These are phyloP conservation scores for Monilinia laxa DNA, from an alignment of 2,329 filamentous ascomycete genomes.

Conservation along the genomic window DNA sequence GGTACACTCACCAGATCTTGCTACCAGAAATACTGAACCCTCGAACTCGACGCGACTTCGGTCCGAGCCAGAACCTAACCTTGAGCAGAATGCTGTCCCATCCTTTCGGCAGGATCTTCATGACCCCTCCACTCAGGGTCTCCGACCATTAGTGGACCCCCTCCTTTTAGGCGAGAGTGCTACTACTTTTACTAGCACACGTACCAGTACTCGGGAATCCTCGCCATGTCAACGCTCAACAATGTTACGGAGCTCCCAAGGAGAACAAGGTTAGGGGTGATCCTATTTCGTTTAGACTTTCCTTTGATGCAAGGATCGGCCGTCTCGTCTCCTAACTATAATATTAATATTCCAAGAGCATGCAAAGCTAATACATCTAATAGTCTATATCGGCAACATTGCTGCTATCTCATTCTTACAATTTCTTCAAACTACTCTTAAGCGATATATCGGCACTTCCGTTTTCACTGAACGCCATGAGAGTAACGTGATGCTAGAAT, in stretches of 20 bases:
- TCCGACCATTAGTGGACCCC: neutral
- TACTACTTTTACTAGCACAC: neutral
- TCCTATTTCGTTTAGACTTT: neutral
- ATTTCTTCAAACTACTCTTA: constrained; percentile 25
- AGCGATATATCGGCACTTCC: constrained; percentile 26
- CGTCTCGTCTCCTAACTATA: neutral
- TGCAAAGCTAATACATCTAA: constrained; percentile 16
- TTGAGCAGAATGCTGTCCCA: neutral
- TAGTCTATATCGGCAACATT: constrained; percentile 28
- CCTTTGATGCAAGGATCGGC: neutral
- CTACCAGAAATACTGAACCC: neutral
- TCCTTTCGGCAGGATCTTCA: neutral
- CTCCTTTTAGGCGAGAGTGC: neutral
- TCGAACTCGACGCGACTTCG: neutral
- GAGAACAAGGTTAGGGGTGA: constrained; percentile 1
- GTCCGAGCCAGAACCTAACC: neutral
- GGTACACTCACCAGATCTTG: neutral
- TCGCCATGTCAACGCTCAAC: constrained; percentile 12
- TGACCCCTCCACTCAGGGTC: neutral
- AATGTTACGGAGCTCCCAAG: constrained; percentile 14
- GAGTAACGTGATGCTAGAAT: constrained; percentile 13
- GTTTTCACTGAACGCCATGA: constrained; percentile 23
- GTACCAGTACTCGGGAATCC: constrained; percentile 5
- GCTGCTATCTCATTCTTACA: constrained; percentile 27
- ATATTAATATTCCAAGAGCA: neutral